These are phyloP conservation scores for Citrus trifoliata DNA, from an alignment of 345 rosid species.

Conservation along the genomic window DNA sequence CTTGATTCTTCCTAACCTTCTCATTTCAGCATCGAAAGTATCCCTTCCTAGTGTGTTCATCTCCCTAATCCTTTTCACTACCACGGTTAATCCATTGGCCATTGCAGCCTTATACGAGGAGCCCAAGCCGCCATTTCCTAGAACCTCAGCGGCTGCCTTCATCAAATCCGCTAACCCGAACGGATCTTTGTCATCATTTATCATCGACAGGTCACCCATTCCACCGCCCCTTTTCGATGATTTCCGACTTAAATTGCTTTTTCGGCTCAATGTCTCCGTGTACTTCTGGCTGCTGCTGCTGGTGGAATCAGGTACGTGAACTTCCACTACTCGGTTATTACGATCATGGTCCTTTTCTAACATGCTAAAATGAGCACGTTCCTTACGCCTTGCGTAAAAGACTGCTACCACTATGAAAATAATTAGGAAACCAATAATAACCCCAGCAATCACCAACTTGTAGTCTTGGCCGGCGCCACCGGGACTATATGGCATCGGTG, in stretches of 20 bases:
- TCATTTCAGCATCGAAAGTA: constrained; percentile 65
- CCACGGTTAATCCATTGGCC: constrained; percentile 68
- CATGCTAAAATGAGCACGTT: constrained; percentile 36
- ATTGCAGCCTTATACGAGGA: constrained; percentile 86
- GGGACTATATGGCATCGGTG: neutral
- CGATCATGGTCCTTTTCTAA: constrained; percentile 41
- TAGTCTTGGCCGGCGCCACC: neutral
- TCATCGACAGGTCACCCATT: constrained; percentile 48
- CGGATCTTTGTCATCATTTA: constrained; percentile 57
- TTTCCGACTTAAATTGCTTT: neutral
- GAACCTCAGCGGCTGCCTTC: constrained; percentile 89
- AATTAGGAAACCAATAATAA: constrained; percentile 11
- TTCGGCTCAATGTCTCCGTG: neutral
- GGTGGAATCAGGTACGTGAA: constrained; percentile 30
- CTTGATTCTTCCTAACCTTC: constrained; percentile 51
- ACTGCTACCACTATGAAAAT: constrained; percentile 24
- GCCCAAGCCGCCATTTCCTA: constrained; percentile 85
- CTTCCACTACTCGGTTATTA: constrained; percentile 26
- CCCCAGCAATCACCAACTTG: constrained; percentile 2
- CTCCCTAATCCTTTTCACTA: constrained; percentile 82
- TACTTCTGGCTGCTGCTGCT: constrained; percentile 13
- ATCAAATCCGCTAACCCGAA: constrained; percentile 79
- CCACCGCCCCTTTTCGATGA: constrained; percentile 15
- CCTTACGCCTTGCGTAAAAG: constrained; percentile 18
- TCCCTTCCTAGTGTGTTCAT: constrained; percentile 61